Evolutionary conservation across 177 flowering plant genomes (phyloP), one percentile per base, ranked within the genome.

Genomic region (Vitis hybrid): DNA sequence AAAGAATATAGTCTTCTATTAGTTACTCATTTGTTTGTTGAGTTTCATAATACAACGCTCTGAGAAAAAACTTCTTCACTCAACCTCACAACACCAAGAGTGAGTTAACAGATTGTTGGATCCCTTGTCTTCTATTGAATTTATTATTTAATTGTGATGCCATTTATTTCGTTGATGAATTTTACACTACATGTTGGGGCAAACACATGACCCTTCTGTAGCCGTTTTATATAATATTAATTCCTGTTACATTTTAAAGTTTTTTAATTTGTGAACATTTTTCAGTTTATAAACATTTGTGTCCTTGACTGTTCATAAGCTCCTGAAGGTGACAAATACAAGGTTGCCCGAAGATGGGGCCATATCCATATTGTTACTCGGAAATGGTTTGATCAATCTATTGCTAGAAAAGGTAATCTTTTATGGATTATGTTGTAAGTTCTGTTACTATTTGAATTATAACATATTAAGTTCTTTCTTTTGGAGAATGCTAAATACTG

Each of bases 291-390:
- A 62, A 64, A 65, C 22, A 45, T 56, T 77, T 62, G 62, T 74
- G 2, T 68, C 85, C 97, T 94, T 94, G 81, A 92, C 92, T 68
- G 69, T 65, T 49, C 51, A 12, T 79, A 93, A 74, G 84, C 85
- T 79, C 95, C 97, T 59, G 94, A 95, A 83, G 98, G 99, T 80
- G 99, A 95, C 79, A 95, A 95, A 79, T 95, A 86, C 77, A 82
- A 80, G 78, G 99, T 93, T 82, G 99, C 98, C 8, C 75, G 74
- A 70, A 86, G 75, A 74, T 95, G 98, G 98, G 97, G 98, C 63
- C 85, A 83, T 72, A 83, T 90, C 70, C 79, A 76, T 76, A 88
- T 91, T 81, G 91, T 95, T 62, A 78, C 85, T 60, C 77, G 83
- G 64, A 89, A 85, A 78, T 95, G 99, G 98, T 79, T 91, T 75